These are phyloP conservation scores for Brachypodium distachyon DNA, from an alignment of 202 grass and related monocot genomes.

Conservation along the genomic window DNA sequence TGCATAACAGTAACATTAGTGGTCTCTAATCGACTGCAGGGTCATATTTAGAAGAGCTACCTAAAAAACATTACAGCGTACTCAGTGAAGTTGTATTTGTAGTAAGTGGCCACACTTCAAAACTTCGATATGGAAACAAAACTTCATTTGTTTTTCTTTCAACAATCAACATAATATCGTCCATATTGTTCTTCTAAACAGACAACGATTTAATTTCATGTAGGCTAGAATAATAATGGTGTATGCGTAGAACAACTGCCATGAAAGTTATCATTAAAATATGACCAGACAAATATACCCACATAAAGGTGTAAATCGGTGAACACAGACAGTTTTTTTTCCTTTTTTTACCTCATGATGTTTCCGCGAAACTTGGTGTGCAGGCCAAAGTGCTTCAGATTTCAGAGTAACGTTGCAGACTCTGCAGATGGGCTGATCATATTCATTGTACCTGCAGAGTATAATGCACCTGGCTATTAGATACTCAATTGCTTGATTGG, in stretches of 20 bases:
- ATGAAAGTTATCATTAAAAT: background rate
- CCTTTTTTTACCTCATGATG: constrained; percentile 64
- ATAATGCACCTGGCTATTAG: background rate
- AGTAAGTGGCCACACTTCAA: background rate
- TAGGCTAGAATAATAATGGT: background rate
- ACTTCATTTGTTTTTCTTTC: background rate
- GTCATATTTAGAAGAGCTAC: background rate
- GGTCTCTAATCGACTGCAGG: background rate
- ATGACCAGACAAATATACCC: background rate
- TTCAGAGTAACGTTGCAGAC: constrained; percentile 81
- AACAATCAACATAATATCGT: background rate
- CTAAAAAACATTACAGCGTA: background rate
- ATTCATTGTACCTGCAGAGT: constrained; percentile 76
- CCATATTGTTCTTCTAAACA: background rate
- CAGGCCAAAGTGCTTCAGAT: constrained; percentile 90
- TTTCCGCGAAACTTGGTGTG: constrained; percentile 86
- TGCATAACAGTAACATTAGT: background rate
- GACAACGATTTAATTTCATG: background rate
- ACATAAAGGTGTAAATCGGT: background rate
- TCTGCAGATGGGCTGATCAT: constrained; percentile 78
- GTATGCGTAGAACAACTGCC: background rate
- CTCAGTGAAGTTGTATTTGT: background rate
- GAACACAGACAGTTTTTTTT: background rate
- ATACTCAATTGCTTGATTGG: background rate
- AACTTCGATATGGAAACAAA: background rate